Conservation (phyloP, 495 filamentous ascomycete genomes). For the Staphylotrichum longicolle region DNA sequence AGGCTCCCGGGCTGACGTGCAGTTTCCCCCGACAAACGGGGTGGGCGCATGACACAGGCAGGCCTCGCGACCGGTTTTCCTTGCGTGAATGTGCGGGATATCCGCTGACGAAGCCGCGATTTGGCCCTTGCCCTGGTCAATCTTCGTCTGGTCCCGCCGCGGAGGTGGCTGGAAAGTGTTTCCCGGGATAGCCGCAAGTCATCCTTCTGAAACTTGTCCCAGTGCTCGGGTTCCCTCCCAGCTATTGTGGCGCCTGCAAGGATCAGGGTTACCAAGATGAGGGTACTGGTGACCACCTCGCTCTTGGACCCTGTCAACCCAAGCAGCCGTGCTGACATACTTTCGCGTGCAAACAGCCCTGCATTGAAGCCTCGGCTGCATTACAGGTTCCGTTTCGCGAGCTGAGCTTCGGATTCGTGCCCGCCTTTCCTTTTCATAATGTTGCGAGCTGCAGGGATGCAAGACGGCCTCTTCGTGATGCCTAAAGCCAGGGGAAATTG, state of each 20-base stretch:
- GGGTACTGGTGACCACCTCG: conserved; percentile 9
- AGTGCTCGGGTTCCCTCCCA: conserved; percentile 15
- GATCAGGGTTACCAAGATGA: conserved; percentile 5
- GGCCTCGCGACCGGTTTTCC: not conserved
- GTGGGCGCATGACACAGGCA: too few relatives aligned
- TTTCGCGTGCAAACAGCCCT: not conserved
- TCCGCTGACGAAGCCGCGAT: not conserved
- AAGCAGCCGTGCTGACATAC: conserved; percentile 11
- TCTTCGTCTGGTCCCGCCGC: not conserved
- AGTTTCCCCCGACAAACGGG: not conserved
- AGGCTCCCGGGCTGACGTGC: conserved; percentile 9
- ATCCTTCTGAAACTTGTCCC: conserved; percentile 21
- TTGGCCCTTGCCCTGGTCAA: too few relatives aligned
- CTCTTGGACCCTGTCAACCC: not conserved
- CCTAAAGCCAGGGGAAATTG: conserved; percentile 16
- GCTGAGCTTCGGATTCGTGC: conserved; percentile 9
- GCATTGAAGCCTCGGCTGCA: conserved; percentile 9
- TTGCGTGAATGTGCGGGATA: not conserved
- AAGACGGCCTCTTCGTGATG: not conserved
- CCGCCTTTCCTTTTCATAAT: conserved; percentile 12
- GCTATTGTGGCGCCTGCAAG: conserved; percentile 24
- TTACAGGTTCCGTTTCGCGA: not conserved
- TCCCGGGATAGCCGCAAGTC: conserved; percentile 22
- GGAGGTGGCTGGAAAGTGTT: conserved; percentile 3
- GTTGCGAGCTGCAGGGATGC: conserved; percentile 17